Percentiles rank a stretch among this genome's conserved stretches.
Conservation (phyloP, 2,329 filamentous ascomycete genomes). For the Colletotrichum australisinense region DNA sequence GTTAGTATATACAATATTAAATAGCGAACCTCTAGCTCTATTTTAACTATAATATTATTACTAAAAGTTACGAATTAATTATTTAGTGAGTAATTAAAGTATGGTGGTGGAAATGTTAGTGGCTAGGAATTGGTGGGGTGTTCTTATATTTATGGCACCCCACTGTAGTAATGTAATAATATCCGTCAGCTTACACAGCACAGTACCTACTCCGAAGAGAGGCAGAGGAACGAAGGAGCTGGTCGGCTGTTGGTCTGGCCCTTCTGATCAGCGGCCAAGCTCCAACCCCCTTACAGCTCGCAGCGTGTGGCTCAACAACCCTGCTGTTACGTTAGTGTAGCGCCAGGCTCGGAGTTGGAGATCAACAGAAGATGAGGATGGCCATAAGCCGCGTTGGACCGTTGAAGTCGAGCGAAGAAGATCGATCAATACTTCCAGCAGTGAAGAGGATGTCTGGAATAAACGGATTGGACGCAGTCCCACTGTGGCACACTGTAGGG, state of each 20-base stretch:
- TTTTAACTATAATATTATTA: too few species aligned
- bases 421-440: not conserved
- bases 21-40: too few species aligned
- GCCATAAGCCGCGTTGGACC: not conserved
- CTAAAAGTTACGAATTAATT: too few species aligned
- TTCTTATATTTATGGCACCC: too few species aligned
- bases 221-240: not conserved
- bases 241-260: conserved; percentile 14
- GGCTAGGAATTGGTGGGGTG: too few species aligned
- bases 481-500: not conserved
- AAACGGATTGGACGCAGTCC: not conserved
- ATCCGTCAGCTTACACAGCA: too few species aligned
- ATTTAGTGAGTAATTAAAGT: too few species aligned
- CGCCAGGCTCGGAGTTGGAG: not conserved
- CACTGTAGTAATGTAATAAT: not conserved
- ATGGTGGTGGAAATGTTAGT: too few species aligned
- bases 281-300: conserved; percentile 1
- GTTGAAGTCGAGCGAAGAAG: not conserved
- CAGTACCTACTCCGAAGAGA: too few species aligned
- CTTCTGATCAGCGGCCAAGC: conserved; percentile 25
- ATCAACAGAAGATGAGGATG: not conserved
- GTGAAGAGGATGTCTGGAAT: not conserved
- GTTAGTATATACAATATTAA: too few species aligned
- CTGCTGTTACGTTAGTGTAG: conserved; percentile 10
- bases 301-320: conserved; percentile 1